A percentile compares a stretch with the other conserved stretches of the same genome.
Evolutionary conservation across 352 stramenopile species (phyloP).

Genomic region (Phytophthora cactorum): DNA sequence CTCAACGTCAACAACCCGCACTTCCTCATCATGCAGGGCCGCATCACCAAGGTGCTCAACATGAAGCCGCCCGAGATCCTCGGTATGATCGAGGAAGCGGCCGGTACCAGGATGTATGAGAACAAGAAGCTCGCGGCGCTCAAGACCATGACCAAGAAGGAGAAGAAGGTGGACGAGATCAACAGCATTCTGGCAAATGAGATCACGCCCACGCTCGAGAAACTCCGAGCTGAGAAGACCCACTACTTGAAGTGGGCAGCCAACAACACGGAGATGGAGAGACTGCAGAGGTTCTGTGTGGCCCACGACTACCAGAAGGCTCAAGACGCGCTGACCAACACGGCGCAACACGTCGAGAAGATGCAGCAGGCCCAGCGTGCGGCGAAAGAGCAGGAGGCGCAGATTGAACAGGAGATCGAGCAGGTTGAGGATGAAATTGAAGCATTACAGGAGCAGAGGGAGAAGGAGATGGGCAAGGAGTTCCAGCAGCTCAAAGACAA

Average conservation of each 20-base stretch:
- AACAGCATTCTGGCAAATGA: conserved; percentile 98
- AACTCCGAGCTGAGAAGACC: conserved; percentile 96
- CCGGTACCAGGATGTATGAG: conserved; percentile 99
- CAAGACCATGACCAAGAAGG: conserved; percentile 99
- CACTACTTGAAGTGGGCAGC: conserved; percentile 98
- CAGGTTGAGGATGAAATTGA: conserved; percentile 88
- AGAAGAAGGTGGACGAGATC: conserved; percentile 99
- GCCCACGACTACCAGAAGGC: conserved; percentile 95
- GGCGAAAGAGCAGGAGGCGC: conserved; percentile 54
- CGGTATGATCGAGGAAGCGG: conserved; percentile 99
- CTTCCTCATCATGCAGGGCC: conserved; percentile 99
- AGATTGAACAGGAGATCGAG: conserved; percentile 72
- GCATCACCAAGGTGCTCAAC: conserved; percentile 99
- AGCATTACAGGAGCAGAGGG: conserved; percentile 68
- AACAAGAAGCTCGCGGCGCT: conserved; percentile 98
- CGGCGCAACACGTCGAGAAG: conserved; percentile 87
- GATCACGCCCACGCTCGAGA: conserved; percentile 99
- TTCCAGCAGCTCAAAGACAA: conserved; percentile 86
- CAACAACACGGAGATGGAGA: conserved; percentile 98
- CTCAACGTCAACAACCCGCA: conserved; percentile 99
- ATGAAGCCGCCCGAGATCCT: conserved; percentile 99
- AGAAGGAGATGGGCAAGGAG: conserved; percentile 89
- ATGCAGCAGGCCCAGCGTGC: conserved; percentile 89
- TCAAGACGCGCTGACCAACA: conserved; percentile 86
- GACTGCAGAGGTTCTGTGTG: conserved; percentile 97